Evolutionary conservation across 176 grass and related monocot genomes (phyloP).

Genomic region (Ensete ventricosum): DNA sequence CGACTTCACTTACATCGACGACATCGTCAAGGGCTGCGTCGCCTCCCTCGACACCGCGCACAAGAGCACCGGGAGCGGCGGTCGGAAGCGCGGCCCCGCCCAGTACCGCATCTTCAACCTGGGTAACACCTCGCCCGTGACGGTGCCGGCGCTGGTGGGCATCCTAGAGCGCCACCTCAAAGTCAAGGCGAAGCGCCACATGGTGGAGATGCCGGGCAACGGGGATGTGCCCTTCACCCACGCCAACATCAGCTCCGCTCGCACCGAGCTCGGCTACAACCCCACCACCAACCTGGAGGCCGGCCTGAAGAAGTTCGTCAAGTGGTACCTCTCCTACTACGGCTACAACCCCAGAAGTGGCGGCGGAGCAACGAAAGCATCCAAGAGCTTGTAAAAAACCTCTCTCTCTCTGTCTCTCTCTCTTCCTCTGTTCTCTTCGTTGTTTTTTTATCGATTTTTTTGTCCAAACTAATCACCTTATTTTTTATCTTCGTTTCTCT

Average conservation of each 20-base stretch:
- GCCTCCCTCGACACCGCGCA: slow-evolving; percentile 31
- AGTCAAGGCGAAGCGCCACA: slow-evolving; percentile 29
- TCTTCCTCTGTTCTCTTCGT: too few species aligned
- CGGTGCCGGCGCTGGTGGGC: slow-evolving; percentile 27
- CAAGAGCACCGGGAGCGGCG: slow-evolving; percentile 39
- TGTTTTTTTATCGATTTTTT: too few species aligned
- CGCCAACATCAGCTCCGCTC: slow-evolving; percentile 37
- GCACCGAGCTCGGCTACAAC: slow-evolving; percentile 31
- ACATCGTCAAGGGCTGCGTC: slow-evolving; percentile 43
- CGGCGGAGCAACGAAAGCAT: not conserved
- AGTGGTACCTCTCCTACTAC: slow-evolving; percentile 36
- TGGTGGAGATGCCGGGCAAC: slow-evolving; percentile 41
- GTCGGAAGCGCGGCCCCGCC: slow-evolving; percentile 25
- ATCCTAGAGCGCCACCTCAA: slow-evolving; percentile 34
- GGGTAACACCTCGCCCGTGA: slow-evolving; percentile 41
- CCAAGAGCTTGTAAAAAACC: too few species aligned
- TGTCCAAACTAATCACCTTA: too few species aligned
- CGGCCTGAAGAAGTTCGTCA: slow-evolving; percentile 45
- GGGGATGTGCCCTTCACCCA: slow-evolving; percentile 45
- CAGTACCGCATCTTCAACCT: slow-evolving; percentile 40
- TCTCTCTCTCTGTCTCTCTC: too few species aligned
- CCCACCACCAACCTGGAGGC: slow-evolving; percentile 34
- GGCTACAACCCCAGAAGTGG: not conserved
- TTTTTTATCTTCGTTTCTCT: too few species aligned
- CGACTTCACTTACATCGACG: slow-evolving; percentile 50